phyloP scores from a whole-genome alignment of 352 stramenopile species.

The Pythium phragmitis region DNA sequence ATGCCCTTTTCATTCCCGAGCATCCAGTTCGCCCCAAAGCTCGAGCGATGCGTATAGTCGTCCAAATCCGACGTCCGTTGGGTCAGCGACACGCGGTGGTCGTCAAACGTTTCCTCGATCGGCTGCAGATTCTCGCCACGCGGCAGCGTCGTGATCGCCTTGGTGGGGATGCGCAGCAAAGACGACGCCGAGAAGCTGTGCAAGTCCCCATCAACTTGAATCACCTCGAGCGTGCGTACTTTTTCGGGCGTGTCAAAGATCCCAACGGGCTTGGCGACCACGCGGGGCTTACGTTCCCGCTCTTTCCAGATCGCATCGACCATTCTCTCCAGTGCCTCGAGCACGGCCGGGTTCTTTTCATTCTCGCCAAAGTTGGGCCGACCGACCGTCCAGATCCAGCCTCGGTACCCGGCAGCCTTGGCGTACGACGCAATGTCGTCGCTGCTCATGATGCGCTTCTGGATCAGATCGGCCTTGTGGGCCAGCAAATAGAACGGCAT shows the following conservation, averaged over 20 bases:
- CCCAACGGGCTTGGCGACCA: conserved; percentile 24
- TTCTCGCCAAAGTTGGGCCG: conserved; percentile 78
- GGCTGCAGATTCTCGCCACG: conserved; percentile 55
- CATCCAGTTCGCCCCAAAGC: conserved; percentile 81
- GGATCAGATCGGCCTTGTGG: conserved; percentile 82
- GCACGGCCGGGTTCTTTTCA: conserved; percentile 72
- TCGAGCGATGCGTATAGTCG: conserved; percentile 4
- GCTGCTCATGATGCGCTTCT: conserved; percentile 86
- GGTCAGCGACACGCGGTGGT: not conserved
- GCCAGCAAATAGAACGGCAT: conserved; percentile 77
- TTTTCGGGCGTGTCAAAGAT: conserved; percentile 45
- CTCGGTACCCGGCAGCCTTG: conserved; percentile 63
- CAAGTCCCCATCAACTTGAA: conserved; percentile 59
- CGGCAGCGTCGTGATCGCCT: conserved; percentile 75
- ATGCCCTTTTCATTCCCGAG: conserved; percentile 75
- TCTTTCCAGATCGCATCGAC: conserved; percentile 37
- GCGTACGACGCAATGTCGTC: conserved; percentile 83
- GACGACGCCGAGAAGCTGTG: conserved; percentile 67
- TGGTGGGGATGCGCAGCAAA: conserved; percentile 68
- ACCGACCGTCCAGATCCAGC: conserved; percentile 86
- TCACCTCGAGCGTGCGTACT: conserved; percentile 41
- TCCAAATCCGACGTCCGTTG: conserved; percentile 12
- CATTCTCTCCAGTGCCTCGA: conserved; percentile 76
- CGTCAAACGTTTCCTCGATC: conserved; percentile 40
- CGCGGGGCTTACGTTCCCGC: conserved; percentile 10